Percentiles rank a stretch among this genome's conserved stretches.
Evolutionary conservation across 2,329 filamentous ascomycete species (phyloP).

Genomic region (Ceratocystis albifundus): DNA sequence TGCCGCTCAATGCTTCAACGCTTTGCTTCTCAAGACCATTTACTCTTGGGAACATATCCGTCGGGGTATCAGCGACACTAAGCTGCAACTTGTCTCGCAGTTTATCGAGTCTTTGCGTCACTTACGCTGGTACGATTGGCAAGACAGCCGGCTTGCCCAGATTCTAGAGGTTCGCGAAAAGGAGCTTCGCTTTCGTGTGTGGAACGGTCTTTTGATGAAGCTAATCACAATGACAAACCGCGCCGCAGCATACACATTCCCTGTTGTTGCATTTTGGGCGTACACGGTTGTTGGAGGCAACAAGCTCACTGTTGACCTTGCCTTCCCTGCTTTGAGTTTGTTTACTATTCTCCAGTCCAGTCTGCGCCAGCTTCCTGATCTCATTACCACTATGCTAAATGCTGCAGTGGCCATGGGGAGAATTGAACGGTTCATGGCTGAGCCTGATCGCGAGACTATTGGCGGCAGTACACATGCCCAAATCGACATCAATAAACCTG

Average conservation of each 20-base stretch:
- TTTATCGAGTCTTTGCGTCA: conserved; percentile 80
- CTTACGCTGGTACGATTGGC: conserved; percentile 72
- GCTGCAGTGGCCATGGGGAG: conserved; percentile 70
- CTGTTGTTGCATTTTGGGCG: conserved; percentile 67
- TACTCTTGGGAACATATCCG: conserved; percentile 52
- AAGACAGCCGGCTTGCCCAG: conserved; percentile 57
- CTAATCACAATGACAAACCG: conserved; percentile 58
- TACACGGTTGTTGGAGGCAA: conserved; percentile 62
- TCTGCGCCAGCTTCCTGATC: conserved; percentile 59
- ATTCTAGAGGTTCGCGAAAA: conserved; percentile 57
- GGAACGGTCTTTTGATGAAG: conserved; percentile 51
- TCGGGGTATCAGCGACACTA: conserved; percentile 61
- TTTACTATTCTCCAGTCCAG: conserved; percentile 65
- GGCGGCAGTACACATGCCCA: conserved; percentile 27
- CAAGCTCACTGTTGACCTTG: conserved; percentile 64
- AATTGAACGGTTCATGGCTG: conserved; percentile 76
- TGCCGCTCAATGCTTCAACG: conserved; percentile 52
- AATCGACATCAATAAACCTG: conserved; percentile 25
- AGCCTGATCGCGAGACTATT: conserved; percentile 58
- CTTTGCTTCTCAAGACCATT: conserved; percentile 43
- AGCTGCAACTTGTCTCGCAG: conserved; percentile 69
- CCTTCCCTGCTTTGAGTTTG: conserved; percentile 74
- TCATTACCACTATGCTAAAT: conserved; percentile 68
- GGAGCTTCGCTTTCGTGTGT: conserved; percentile 54
- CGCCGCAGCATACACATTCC: conserved; percentile 62